These are phyloP conservation scores for Lathyrus tuberosus DNA, from an alignment of 306 rosid genomes.

Conservation along the genomic window DNA sequence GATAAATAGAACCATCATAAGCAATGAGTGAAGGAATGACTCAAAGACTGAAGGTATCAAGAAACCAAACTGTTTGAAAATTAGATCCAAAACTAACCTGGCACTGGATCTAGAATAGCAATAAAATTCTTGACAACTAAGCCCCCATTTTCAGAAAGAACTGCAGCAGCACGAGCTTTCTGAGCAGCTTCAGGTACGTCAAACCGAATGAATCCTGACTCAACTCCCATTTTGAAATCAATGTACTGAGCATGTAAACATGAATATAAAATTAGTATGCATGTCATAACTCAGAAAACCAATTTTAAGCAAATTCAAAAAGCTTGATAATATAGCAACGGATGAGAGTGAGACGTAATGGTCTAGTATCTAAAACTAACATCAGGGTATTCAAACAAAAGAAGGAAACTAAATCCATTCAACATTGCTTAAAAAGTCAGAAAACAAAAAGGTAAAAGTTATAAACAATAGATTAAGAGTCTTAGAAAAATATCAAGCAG, in stretches of 20 bases:
- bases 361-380: no score
- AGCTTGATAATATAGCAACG: no score
- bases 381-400: background rate
- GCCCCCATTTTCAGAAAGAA: conserved; percentile 72
- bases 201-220: conserved; percentile 76
- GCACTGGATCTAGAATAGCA: conserved; percentile 75
- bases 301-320: no score
- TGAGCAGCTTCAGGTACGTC: conserved; percentile 83
- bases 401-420: background rate
- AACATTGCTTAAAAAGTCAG: background rate
- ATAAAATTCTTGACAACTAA: conserved; percentile 72
- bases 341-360: no score
- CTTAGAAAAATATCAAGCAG: background rate
- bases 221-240: conserved; percentile 83
- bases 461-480: background rate
- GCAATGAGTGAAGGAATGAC: background rate
- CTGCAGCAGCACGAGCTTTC: conserved; percentile 90
- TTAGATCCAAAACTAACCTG: conserved; percentile 52
- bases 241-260: conserved; percentile 55
- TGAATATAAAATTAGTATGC: background rate
- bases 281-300: no score
- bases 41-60: background rate
- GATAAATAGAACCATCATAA: background rate
- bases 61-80: background rate
- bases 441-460: background rate